Evolutionary conservation across 768 basidiomycete species (phyloP).

Genomic region (Psilocybe cubensis): DNA sequence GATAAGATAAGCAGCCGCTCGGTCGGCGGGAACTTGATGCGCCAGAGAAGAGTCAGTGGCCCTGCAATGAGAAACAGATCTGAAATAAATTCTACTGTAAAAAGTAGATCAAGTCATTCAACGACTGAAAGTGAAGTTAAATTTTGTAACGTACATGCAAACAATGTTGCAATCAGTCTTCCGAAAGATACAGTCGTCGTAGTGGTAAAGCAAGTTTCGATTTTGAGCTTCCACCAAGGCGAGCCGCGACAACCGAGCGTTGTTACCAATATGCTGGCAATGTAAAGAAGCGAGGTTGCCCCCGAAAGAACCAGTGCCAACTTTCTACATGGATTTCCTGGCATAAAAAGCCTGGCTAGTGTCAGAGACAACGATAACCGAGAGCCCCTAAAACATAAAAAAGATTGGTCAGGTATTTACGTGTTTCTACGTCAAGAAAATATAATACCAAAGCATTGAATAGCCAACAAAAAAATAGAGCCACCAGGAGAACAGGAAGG

Average conservation of each 20-base stretch:
- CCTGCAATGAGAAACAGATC: constrained; percentile 27
- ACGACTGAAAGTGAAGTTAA: neutral
- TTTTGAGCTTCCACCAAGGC: constrained; percentile 1
- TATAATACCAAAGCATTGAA: constrained; percentile 6
- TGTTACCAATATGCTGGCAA: constrained; percentile 1
- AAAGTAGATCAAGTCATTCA: neutral
- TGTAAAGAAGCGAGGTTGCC: constrained; percentile 1
- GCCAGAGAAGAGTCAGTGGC: constrained; percentile 29
- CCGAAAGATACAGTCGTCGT: neutral
- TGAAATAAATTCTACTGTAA: constrained; percentile 25
- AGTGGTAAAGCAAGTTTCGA: constrained; percentile 1
- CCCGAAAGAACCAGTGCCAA: constrained; percentile 2
- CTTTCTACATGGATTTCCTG: constrained; percentile 10
- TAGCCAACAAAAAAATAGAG: constrained; percentile 3
- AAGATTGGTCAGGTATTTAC: neutral
- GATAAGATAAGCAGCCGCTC: constrained; percentile 25
- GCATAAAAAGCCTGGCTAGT: constrained; percentile 14
- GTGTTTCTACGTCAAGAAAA: neutral
- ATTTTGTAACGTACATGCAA: neutral
- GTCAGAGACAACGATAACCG: constrained; percentile 16
- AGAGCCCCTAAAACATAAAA: constrained; percentile 5
- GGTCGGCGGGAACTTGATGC: constrained; percentile 19
- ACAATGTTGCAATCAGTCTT: neutral
- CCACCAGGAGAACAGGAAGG: constrained; percentile 10
- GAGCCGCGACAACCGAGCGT: constrained; percentile 7